These are phyloP conservation scores for Fusarium sp. DNA, from an alignment of 2,329 filamentous ascomycete genomes.

Conservation along the genomic window DNA sequence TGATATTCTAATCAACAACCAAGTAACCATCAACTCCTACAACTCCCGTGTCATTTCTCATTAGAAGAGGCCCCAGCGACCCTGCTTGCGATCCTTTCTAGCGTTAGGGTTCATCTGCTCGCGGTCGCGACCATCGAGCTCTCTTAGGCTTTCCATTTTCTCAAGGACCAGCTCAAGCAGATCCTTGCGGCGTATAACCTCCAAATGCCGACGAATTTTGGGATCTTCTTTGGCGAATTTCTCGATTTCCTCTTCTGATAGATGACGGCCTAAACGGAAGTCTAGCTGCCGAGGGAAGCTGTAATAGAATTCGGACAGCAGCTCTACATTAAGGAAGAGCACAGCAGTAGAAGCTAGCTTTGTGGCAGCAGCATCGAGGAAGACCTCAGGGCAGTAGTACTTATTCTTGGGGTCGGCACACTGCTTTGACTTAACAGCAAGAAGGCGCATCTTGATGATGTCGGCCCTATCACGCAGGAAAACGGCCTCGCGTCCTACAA, in stretches of 20 bases:
- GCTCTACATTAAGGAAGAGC: conserved; percentile 95
- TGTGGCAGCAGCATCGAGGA: conserved; percentile 95
- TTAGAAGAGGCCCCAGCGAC: conserved; percentile 63
- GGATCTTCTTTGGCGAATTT: conserved; percentile 93
- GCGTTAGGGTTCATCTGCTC: conserved; percentile 52
- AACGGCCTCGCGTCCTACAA: conserved; percentile 68
- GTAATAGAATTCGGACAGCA: conserved; percentile 97
- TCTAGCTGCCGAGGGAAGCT: conserved; percentile 96
- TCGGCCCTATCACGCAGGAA: conserved; percentile 94
- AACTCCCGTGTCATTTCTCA: conserved; percentile 48
- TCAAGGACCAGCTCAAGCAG: conserved; percentile 90
- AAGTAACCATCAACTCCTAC: conserved; percentile 43
- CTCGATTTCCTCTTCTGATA: conserved; percentile 84
- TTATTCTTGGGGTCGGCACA: conserved; percentile 88
- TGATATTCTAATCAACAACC: conserved; percentile 42
- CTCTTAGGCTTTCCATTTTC: conserved; percentile 92
- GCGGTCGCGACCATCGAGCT: conserved; percentile 81
- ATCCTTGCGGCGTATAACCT: conserved; percentile 92
- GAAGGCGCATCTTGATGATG: conserved; percentile 88
- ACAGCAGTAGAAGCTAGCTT: conserved; percentile 96
- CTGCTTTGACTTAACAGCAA: conserved; percentile 90
- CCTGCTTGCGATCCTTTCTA: conserved; percentile 52
- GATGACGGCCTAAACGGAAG: conserved; percentile 81
- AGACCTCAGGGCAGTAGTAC: conserved; percentile 96
- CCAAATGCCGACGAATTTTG: conserved; percentile 87